These are phyloP conservation scores for Poronia punctata DNA, from an alignment of 495 filamentous ascomycete genomes.

Conservation along the genomic window DNA sequence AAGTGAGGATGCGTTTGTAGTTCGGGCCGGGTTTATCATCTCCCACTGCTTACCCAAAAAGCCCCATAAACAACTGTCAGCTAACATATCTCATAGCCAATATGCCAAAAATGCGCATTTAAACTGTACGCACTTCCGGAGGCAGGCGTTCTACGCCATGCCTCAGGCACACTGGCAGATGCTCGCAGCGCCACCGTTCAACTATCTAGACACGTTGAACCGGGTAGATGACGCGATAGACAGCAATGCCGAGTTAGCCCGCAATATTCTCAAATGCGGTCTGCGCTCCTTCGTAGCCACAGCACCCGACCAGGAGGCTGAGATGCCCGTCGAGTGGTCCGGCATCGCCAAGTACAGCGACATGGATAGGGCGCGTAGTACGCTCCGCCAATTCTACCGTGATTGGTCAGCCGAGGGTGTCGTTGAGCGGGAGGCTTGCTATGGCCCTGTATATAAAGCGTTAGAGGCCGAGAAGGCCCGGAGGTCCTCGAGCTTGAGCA, in stretches of 20 bases:
- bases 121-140: conserved; percentile 80
- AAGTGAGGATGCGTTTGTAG: too few species aligned
- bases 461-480: conserved; percentile 50
- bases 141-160: conserved; percentile 88
- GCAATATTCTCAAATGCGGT: conserved; percentile 61
- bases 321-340: conserved; percentile 49
- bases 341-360: conserved; percentile 60
- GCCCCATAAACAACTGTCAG: too few species aligned
- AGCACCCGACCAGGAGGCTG: conserved; percentile 14
- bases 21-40: too few species aligned
- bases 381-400: conserved; percentile 85
- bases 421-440: conserved; percentile 66
- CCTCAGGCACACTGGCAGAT: conserved; percentile 73
- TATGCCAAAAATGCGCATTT: conserved; percentile 77
- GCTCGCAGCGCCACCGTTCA: conserved; percentile 74
- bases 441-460: conserved; percentile 60
- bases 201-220: conserved; percentile 66
- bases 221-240: conserved; percentile 84
- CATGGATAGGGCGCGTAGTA: conserved; percentile 84
- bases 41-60: too few species aligned
- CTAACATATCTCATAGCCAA: conserved; percentile 47
- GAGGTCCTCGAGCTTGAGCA: conserved; percentile 9
- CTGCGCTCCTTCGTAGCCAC: conserved; percentile 56
- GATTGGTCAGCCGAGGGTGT: conserved; percentile 85
- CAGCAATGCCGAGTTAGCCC: conserved; percentile 73